A percentile compares a stretch with the other conserved stretches of the same genome.
Evolutionary conservation across 768 basidiomycete species (phyloP).

Genomic region (Asterophora parasitica): DNA sequence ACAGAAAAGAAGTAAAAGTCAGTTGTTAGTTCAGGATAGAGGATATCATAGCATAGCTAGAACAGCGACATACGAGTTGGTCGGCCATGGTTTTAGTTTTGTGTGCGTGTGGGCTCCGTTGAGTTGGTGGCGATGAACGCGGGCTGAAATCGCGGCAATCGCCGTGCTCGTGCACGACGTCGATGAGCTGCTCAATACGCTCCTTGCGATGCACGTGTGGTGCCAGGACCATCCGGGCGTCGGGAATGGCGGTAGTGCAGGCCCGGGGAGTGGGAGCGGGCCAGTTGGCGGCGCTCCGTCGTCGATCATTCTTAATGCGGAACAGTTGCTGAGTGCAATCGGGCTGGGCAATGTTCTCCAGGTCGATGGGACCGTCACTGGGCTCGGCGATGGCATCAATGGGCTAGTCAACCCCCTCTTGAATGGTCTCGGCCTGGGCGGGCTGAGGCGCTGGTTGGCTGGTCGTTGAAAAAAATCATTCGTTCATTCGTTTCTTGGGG

Average conservation of each 20-base stretch:
- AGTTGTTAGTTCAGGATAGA: conserved; percentile 2
- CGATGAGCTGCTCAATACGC: conserved; percentile 7
- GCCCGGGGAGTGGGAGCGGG: too few species aligned
- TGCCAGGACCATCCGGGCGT: conserved; percentile 1
- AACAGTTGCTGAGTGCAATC: conserved; percentile 14
- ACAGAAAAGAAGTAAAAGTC: background rate
- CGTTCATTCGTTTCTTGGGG: background rate
- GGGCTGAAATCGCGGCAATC: conserved; percentile 20
- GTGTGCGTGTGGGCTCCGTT: conserved; percentile 16
- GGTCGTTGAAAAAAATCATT: background rate
- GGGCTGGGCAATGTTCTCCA: conserved; percentile 7
- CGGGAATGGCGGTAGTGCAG: background rate
- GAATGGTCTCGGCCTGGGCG: conserved; percentile 9
- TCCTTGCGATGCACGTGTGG: conserved; percentile 13
- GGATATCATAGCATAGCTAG: background rate
- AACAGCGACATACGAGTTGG: conserved; percentile 42
- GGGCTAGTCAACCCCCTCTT: conserved; percentile 9
- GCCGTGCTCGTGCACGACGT: conserved; percentile 13
- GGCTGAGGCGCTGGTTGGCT: conserved; percentile 10
- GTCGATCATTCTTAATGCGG: conserved; percentile 13
- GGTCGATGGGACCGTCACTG: conserved; percentile 10
- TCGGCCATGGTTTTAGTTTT: conserved; percentile 41
- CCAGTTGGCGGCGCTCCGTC: background rate
- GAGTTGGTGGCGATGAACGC: background rate
- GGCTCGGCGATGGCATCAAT: conserved; percentile 8